Percentiles rank a stretch among this genome's conserved stretches.
phyloP scores from a whole-genome alignment of 192 early-diverging fungal genomes.

The Coemansia furcata region DNA sequence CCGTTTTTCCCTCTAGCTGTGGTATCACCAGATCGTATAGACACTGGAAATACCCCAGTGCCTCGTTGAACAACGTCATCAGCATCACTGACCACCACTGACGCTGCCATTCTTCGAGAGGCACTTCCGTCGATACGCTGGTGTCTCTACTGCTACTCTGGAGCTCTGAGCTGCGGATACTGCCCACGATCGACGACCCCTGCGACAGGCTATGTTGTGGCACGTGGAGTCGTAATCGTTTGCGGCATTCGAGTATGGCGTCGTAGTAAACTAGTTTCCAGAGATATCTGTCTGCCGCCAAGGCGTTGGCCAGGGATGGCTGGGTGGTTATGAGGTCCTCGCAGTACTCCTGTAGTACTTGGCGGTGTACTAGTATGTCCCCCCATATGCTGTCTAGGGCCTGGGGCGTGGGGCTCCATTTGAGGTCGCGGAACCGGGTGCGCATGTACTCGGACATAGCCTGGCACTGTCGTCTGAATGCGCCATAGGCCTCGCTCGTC shows the following conservation, averaged over 20 bases:
- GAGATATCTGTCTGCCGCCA: slow-evolving; percentile 25
- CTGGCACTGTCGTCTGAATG: slow-evolving; percentile 20
- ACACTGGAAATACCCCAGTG: slow-evolving; percentile 36
- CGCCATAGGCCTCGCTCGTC: not conserved
- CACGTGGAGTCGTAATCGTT: slow-evolving; percentile 33
- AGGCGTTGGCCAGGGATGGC: slow-evolving; percentile 16
- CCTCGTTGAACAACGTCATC: slow-evolving; percentile 38
- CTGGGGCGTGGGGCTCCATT: slow-evolving; percentile 13
- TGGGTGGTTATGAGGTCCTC: slow-evolving; percentile 22
- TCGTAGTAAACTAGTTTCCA: slow-evolving; percentile 43
- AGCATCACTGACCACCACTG: slow-evolving; percentile 43
- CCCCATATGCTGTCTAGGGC: slow-evolving; percentile 39
- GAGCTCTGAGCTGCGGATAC: slow-evolving; percentile 14
- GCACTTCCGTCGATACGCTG: slow-evolving; percentile 4
- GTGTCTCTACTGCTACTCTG: slow-evolving; percentile 10
- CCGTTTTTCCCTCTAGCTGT: not conserved
- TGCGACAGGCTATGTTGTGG: slow-evolving; percentile 29
- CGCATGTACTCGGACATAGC: slow-evolving; percentile 19
- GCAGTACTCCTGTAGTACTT: slow-evolving; percentile 36
- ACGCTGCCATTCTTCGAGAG: slow-evolving; percentile 30
- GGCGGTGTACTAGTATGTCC: slow-evolving; percentile 34
- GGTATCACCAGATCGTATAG: slow-evolving; percentile 12
- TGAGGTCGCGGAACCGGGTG: slow-evolving; percentile 22
- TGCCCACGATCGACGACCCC: slow-evolving; percentile 26
- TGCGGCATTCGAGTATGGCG: slow-evolving; percentile 43